Evolutionary conservation across 2,329 filamentous ascomycete species (phyloP), one percentile per base, ranked within the genome.

Genomic region (Neospermospora avenae): DNA sequence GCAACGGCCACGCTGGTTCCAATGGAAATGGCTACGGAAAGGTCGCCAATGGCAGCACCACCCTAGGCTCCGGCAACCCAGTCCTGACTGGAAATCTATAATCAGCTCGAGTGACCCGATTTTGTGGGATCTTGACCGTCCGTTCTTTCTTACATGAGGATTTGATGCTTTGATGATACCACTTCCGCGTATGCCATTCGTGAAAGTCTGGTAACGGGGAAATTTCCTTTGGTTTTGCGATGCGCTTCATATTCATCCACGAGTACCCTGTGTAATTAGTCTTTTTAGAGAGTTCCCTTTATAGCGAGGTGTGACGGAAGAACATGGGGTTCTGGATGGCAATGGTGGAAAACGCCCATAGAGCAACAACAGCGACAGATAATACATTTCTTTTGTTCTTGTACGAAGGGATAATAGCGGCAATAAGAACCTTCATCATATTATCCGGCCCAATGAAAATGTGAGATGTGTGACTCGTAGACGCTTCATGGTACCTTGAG

Each of bases 51-150:
- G 42, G 57, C 11, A 49, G 63, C 37, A 69, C 68, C 20, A 66
- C 62, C 8, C 59, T 68, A 11, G 68, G 67, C 4, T 25, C 57
- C n/a, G 63, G 66, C 42, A 69, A 70, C 58, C 65, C 67, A 14
- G 65, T 69, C 31, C 35, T 67, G 6, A 64, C 60, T 55, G 67
- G 66, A 10, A 60, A 25, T 11, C 42, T 62, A 28, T 66, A 63
- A 63, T 35, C 31, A 22, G 10, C 24, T 46, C 13, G 41, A 58
- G n/a, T 37, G 7, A 13, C 13, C 31, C 18, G 18, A 10, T 31
- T 14, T n/a, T 53, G 10, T 18, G 13, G 25, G 25, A 2, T 35
- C 18, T 39, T 44, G 31, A 55, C 25, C 42, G 41, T 55, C 35
- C 24, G 51, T 60, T 58, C 48, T 51, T 58, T 61, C 34, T 48